Percentiles rank a stretch among this genome's conserved stretches.
These are phyloP conservation scores for Colletotrichum zoysiae DNA, from an alignment of 2,329 filamentous ascomycete species.

Conservation along the genomic window DNA sequence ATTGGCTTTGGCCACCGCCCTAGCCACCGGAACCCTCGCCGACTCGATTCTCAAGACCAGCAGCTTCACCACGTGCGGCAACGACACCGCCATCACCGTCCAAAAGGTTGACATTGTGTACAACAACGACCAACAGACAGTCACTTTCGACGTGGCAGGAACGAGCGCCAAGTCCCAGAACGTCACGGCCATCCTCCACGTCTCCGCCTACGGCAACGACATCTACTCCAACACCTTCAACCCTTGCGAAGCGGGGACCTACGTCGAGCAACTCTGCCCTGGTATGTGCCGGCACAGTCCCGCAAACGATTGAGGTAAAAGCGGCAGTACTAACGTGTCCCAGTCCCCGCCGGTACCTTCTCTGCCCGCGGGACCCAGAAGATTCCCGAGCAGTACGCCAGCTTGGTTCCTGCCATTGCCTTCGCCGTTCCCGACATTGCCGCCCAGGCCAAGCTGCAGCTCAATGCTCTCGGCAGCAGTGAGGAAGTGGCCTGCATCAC, in stretches of 20 bases:
- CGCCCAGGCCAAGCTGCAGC: conserved; percentile 82
- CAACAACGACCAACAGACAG: conserved; percentile 77
- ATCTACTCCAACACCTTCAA: conserved; percentile 87
- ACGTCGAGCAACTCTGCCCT: conserved; percentile 83
- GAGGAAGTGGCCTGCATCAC: conserved; percentile 80
- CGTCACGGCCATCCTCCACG: conserved; percentile 80
- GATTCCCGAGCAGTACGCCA: conserved; percentile 79
- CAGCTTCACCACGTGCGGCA: conserved; percentile 80
- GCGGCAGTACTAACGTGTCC: conserved; percentile 42
- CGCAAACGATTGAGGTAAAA: not conserved
- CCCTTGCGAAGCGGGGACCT: conserved; percentile 78
- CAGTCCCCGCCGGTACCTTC: conserved; percentile 82
- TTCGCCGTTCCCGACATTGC: conserved; percentile 93
- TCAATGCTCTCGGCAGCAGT: conserved; percentile 70
- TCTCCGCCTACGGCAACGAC: conserved; percentile 85
- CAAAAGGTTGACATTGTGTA: conserved; percentile 83
- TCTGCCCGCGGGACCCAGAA: conserved; percentile 77
- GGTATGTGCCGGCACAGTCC: conserved; percentile 60
- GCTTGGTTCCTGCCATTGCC: conserved; percentile 86
- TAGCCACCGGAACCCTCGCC: conserved; percentile 67
- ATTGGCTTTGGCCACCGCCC: conserved; percentile 52
- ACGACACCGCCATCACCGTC: conserved; percentile 69
- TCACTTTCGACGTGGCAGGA: conserved; percentile 87
- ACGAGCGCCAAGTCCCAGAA: conserved; percentile 81
- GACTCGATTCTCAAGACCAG: conserved; percentile 82